These are phyloP conservation scores for Taiwanofungus camphoratus DNA, from an alignment of 1,284 basidiomycete species.

Conservation along the genomic window DNA sequence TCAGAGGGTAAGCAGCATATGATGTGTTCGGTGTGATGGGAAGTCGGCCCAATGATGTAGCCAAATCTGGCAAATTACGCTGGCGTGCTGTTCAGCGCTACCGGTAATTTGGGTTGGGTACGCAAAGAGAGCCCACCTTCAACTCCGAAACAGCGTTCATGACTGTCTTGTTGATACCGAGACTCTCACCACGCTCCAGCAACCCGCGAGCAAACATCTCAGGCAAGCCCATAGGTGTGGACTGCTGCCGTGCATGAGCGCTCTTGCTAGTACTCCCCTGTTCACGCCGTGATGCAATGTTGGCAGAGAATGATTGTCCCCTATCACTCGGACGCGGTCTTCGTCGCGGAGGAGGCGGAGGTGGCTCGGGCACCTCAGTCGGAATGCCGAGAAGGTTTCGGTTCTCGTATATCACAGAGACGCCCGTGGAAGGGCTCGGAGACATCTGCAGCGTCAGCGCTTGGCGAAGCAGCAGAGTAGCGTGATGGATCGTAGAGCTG, in stretches of 20 bases:
- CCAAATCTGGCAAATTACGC: constrained; percentile 80
- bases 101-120: too few relatives aligned
- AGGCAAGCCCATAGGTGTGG: constrained; percentile 47
- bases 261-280: constrained; percentile 7
- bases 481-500: constrained; percentile 41
- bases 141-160: constrained; percentile 73
- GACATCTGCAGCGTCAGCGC: constrained; percentile 75
- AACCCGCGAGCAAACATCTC: constrained; percentile 69
- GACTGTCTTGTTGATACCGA: constrained; percentile 76
- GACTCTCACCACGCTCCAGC: constrained; percentile 68
- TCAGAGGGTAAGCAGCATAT: constrained; percentile 51
- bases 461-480: constrained; percentile 73
- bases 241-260: constrained; percentile 35
- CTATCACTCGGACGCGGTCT: constrained; percentile 26
- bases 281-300: constrained; percentile 10
- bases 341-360: constrained; percentile 32
- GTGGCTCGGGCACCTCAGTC: constrained; percentile 54
- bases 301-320: constrained; percentile 22
- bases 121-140: constrained; percentile 39
- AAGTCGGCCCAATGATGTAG: constrained; percentile 56
- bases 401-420: constrained; percentile 76
- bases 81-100: constrained; percentile 24
- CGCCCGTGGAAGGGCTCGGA: constrained; percentile 67
- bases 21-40: constrained; percentile 38
- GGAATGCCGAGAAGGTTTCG: constrained; percentile 69